Conservation (phyloP, 2,329 filamentous ascomycete species). For the Trichoderma sp. region DNA sequence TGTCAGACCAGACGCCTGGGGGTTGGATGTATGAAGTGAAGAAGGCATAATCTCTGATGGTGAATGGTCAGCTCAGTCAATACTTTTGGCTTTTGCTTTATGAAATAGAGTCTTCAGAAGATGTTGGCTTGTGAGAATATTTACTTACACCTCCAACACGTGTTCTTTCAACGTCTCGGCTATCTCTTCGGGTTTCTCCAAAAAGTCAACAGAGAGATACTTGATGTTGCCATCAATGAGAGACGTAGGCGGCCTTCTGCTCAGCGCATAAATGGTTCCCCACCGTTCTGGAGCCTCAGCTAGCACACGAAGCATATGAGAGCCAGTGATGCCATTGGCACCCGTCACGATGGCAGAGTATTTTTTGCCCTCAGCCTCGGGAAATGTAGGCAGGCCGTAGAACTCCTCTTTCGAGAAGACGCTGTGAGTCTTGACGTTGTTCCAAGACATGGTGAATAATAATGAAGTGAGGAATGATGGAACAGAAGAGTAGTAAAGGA, state of each 20-base stretch:
- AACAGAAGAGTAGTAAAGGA: neutral
- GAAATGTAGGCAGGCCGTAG: conserved; percentile 16
- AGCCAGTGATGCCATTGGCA: conserved; percentile 25
- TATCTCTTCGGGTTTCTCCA: conserved; percentile 1
- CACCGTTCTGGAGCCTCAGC: conserved; percentile 16
- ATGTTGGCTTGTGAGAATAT: neutral
- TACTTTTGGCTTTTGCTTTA: neutral
- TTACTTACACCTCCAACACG: neutral
- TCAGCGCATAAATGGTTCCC: conserved; percentile 21
- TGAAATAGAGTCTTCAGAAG: neutral
- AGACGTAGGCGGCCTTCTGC: conserved; percentile 1
- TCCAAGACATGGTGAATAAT: neutral
- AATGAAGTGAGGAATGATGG: neutral
- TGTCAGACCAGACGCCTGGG: conserved; percentile 9
- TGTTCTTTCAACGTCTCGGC: conserved; percentile 7
- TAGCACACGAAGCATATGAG: conserved; percentile 17
- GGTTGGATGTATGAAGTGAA: conserved; percentile 23
- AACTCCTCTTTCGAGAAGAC: neutral
- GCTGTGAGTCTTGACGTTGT: neutral
- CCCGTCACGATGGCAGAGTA: conserved; percentile 25
- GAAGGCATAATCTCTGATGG: conserved; percentile 21
- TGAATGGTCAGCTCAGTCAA: neutral
- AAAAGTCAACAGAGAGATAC: conserved; percentile 13
- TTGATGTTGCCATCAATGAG: neutral
- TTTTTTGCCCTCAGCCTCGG: neutral